phyloP scores from a whole-genome alignment of 73 alveolate species.

The Paramecium tetraurelia region DNA sequence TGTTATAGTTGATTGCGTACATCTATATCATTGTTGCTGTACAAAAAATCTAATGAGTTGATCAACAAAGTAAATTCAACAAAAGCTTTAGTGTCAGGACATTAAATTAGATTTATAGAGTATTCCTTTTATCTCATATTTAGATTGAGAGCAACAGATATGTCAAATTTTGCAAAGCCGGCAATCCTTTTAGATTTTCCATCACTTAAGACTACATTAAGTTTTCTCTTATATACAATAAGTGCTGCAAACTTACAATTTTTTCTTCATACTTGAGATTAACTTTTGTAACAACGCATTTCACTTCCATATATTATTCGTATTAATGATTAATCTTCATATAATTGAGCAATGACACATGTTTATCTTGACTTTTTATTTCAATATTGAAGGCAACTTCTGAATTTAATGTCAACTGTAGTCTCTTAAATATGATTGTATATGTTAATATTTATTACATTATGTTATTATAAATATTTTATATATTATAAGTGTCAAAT shows the following conservation, averaged over 20 bases:
- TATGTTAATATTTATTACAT: not conserved
- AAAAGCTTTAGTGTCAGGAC: not conserved
- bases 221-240: not conserved
- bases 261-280: not conserved
- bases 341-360: not conserved
- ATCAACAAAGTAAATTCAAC: not conserved
- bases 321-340: not conserved
- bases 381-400: not conserved
- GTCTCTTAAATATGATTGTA: not conserved
- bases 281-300: not conserved
- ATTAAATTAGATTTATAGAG: not conserved
- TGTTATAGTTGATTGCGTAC: not conserved
- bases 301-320: not conserved
- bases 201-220: not conserved
- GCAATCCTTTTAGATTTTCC: not conserved
- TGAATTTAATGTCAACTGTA: not conserved
- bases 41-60: not conserved
- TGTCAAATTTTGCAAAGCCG: not conserved
- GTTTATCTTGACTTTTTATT: not conserved
- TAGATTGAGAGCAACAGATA: not conserved
- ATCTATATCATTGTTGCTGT: not conserved
- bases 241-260: not conserved
- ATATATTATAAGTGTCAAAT: constrained; percentile 51
- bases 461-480: not conserved
- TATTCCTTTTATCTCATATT: not conserved